Evolutionary conservation across 108 stramenopile species (phyloP).

Genomic region (Cyclotella choctawhatcheeana): DNA sequence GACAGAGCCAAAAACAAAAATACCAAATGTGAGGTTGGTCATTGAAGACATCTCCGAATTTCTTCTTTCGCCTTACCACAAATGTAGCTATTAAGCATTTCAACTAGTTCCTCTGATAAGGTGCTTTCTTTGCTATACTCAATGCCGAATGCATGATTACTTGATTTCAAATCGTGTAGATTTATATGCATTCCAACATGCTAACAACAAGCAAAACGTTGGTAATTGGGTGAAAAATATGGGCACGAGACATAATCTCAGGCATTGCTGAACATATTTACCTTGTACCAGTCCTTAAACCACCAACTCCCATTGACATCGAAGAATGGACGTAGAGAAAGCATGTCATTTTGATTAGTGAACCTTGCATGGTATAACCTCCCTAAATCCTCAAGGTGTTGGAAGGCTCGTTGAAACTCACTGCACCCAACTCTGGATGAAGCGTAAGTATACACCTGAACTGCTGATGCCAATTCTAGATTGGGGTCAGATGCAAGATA

Average conservation of each 20-base stretch:
- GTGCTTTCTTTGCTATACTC: constrained; percentile 1
- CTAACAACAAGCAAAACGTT: not conserved
- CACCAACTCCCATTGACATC: not conserved
- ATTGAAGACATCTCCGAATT: not conserved
- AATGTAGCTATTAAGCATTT: not conserved
- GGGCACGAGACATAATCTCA: not conserved
- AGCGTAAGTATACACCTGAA: constrained; percentile 14
- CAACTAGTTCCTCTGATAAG: not conserved
- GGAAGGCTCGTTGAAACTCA: constrained; percentile 11
- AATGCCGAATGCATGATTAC: not conserved
- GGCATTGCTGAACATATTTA: not conserved
- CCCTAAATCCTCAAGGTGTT: constrained; percentile 17
- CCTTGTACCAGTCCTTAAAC: constrained; percentile 8
- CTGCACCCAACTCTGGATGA: constrained; percentile 16
- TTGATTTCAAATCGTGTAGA: not conserved
- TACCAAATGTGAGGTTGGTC: not conserved
- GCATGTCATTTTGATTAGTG: constrained; percentile 18
- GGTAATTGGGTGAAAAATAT: not conserved
- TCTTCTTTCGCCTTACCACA: not conserved
- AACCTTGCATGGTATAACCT: constrained; percentile 16
- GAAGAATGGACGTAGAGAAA: constrained; percentile 10
- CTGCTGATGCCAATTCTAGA: constrained; percentile 16
- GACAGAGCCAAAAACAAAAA: not conserved
- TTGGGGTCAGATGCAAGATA: constrained; percentile 15
- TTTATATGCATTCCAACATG: constrained; percentile 6